phyloP scores from a whole-genome alignment of 352 stramenopile genomes.

The Saprolegnia diclina region DNA sequence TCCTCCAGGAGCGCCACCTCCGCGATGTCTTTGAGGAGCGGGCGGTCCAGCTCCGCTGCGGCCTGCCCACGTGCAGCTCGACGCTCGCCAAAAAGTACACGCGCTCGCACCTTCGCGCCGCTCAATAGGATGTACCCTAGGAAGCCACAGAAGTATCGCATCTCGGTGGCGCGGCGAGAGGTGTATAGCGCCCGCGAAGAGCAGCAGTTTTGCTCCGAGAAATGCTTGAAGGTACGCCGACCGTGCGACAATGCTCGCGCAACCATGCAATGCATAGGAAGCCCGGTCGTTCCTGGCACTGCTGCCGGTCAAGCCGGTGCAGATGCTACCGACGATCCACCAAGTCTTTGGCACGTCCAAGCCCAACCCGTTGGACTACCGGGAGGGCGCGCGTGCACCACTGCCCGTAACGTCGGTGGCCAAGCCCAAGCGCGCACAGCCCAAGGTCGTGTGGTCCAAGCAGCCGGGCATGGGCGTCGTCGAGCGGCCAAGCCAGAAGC shows the following conservation, averaged over 20 bases:
- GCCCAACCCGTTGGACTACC: constrained; percentile 60
- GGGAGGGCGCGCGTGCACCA: constrained; percentile 31
- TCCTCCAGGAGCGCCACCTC: constrained; percentile 74
- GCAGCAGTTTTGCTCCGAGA: constrained; percentile 72
- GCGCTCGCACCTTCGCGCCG: constrained; percentile 7
- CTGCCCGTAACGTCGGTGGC: not conserved
- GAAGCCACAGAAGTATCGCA: constrained; percentile 55
- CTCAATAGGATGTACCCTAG: constrained; percentile 28
- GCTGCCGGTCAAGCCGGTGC: constrained; percentile 65
- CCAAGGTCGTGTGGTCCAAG: constrained; percentile 68
- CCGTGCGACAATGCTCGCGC: not conserved
- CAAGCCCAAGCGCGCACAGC: constrained; percentile 24
- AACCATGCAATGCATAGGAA: constrained; percentile 42
- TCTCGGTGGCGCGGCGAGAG: constrained; percentile 63
- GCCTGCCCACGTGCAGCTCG: constrained; percentile 63
- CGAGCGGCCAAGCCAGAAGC: constrained; percentile 39
- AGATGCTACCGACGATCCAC: constrained; percentile 67
- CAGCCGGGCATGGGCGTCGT: constrained; percentile 61
- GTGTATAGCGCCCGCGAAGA: constrained; percentile 79
- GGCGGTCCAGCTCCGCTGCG: constrained; percentile 56
- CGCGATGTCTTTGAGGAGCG: constrained; percentile 81
- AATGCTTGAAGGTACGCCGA: constrained; percentile 52
- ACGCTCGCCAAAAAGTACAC: constrained; percentile 39
- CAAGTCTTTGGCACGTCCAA: constrained; percentile 77
- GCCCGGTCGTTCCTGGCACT: constrained; percentile 52